phyloP scores from a whole-genome alignment of 768 basidiomycete species.

The Dioszegia aurantiaca region DNA sequence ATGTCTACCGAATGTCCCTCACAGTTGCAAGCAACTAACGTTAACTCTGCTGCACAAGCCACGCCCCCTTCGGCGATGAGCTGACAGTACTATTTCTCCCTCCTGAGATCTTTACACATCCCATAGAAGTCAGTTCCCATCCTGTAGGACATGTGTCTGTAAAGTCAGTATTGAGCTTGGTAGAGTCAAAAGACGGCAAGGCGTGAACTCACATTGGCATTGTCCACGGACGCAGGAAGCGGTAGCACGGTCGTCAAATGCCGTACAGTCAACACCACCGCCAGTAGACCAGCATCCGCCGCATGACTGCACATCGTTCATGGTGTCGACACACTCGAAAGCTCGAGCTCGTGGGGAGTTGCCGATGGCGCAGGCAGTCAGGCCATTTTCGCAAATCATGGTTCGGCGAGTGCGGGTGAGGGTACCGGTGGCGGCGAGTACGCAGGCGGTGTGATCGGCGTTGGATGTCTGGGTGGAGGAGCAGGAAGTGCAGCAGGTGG shows the following conservation, averaged over 20 bases:
- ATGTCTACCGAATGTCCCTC: too few relatives aligned
- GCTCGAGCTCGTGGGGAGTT: background rate
- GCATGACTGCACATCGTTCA: slow-evolving; percentile 13
- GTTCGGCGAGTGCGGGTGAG: background rate
- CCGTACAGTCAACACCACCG: slow-evolving; percentile 12
- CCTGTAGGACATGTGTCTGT: slow-evolving; percentile 9
- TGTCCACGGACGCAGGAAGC: slow-evolving; percentile 10
- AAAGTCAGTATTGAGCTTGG: background rate
- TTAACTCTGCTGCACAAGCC: background rate
- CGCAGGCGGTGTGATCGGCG: slow-evolving; percentile 6
- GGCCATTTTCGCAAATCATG: slow-evolving; percentile 7
- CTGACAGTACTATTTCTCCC: background rate
- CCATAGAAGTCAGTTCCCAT: slow-evolving; percentile 8
- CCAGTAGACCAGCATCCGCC: slow-evolving; percentile 13
- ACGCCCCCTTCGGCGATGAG: background rate
- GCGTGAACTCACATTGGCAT: slow-evolving; percentile 6
- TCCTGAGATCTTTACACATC: background rate
- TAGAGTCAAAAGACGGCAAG: background rate
- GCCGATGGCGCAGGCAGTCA: slow-evolving; percentile 12
- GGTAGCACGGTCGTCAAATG: slow-evolving; percentile 9
- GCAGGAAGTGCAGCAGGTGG: background rate
- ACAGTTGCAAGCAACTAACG: too few relatives aligned
- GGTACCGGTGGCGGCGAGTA: background rate
- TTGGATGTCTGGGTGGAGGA: slow-evolving; percentile 1
- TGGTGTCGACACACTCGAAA: slow-evolving; percentile 16